A percentile compares a stretch with the other conserved stretches of the same genome.
Evolutionary conservation across 2,329 filamentous ascomycete species (phyloP).

Genomic region (Colletotrichum spinosum): DNA sequence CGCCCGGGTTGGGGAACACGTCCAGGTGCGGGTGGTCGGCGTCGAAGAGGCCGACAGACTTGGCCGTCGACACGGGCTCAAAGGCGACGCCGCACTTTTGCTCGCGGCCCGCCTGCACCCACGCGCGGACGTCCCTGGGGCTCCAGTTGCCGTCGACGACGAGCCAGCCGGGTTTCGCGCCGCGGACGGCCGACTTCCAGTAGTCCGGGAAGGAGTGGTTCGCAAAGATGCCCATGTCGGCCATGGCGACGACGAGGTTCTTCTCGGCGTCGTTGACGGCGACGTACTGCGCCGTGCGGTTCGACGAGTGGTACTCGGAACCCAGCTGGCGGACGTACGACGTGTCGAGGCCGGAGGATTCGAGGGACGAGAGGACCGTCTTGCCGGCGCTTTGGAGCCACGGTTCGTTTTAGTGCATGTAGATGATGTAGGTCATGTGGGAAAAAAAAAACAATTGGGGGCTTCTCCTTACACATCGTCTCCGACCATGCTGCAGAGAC

Average conservation of each 20-base stretch:
- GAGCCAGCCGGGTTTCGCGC: conserved; percentile 76
- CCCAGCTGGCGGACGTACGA: conserved; percentile 70
- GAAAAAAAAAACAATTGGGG: no score
- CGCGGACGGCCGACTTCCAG: conserved; percentile 71
- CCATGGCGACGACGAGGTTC: conserved; percentile 91
- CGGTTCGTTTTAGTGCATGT: conserved; percentile 5
- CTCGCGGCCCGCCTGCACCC: conserved; percentile 72
- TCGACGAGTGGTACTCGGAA: conserved; percentile 59
- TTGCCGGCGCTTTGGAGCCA: conserved; percentile 71
- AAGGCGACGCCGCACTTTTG: conserved; percentile 75
- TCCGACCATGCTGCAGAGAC: conserved; percentile 84
- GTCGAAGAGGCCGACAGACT: conserved; percentile 77
- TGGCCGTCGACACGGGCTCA: conserved; percentile 89
- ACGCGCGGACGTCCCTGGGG: conserved; percentile 71
- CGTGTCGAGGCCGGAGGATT: conserved; percentile 72
- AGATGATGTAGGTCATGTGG: conserved; percentile 9
- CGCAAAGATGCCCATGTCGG: conserved; percentile 91
- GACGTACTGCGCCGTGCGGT: conserved; percentile 89
- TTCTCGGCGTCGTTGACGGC: conserved; percentile 87
- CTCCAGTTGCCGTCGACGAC: conserved; percentile 92
- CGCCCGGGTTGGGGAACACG: conserved; percentile 70
- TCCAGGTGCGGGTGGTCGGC: conserved; percentile 53
- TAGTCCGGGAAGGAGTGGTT: conserved; percentile 61
- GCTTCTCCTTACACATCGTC: conserved; percentile 72
- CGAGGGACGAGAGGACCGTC: conserved; percentile 75